These are phyloP conservation scores for Fraxinus floribunda DNA, from an alignment of 305 asterid genomes.

Conservation along the genomic window DNA sequence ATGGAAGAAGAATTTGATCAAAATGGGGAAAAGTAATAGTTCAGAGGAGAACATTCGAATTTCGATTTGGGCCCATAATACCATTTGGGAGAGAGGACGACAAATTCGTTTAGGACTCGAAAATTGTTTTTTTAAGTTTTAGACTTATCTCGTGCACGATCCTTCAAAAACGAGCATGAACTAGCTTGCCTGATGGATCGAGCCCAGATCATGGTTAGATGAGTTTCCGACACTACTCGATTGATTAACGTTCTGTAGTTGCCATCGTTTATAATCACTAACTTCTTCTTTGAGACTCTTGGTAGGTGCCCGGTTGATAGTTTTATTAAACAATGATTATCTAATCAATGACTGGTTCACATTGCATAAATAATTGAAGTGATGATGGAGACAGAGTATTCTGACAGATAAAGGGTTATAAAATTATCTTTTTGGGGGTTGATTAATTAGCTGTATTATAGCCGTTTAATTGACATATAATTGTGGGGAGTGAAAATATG, in stretches of 20 bases:
- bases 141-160: neutral
- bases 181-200: neutral
- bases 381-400: slow-evolving; percentile 24
- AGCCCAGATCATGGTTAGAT: neutral
- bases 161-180: neutral
- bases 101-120: no score
- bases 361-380: slow-evolving; percentile 12
- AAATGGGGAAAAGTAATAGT: no score
- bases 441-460: slow-evolving; percentile 23
- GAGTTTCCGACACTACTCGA: neutral
- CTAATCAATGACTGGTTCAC: neutral
- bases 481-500: neutral
- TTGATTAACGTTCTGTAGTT: no score
- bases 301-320: neutral
- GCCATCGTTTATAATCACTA: no score
- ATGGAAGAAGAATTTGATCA: no score
- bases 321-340: neutral
- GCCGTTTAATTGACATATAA: slow-evolving; percentile 2
- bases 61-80: no score
- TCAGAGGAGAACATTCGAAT: no score
- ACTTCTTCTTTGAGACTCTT: neutral
- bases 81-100: no score
- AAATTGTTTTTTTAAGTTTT: no score
- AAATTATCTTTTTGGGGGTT: neutral
- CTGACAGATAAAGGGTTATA: slow-evolving; percentile 16